phyloP scores from a whole-genome alignment of 345 rosid genomes.

The Sonneratia caseolaris region DNA sequence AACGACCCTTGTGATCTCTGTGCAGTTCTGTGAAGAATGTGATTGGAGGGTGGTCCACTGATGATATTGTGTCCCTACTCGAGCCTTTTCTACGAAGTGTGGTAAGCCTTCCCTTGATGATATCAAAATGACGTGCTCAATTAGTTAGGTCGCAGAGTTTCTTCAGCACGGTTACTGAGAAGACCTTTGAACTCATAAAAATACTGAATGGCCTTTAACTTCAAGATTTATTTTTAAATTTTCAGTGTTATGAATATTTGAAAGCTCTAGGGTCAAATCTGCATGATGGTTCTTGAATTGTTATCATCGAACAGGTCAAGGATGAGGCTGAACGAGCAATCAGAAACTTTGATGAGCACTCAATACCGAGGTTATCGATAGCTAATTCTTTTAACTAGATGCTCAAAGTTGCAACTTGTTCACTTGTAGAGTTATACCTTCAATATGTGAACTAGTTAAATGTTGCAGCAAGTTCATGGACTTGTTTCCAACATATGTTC shows the following conservation, averaged over 20 bases:
- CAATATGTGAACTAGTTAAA: not conserved
- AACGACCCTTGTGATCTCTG: not conserved
- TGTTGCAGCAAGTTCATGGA: not conserved
- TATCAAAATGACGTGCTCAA: not conserved
- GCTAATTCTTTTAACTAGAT: not conserved
- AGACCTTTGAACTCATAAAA: not conserved
- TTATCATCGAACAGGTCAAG: constrained; percentile 6
- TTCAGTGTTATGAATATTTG: not conserved
- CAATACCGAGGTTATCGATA: constrained; percentile 3
- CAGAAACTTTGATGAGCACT: not conserved
- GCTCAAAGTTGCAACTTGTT: not conserved
- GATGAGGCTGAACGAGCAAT: constrained; percentile 13
- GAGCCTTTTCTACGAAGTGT: constrained; percentile 23
- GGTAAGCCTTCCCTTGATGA: constrained; percentile 11
- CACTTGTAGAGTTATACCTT: not conserved
- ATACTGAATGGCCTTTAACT: not conserved
- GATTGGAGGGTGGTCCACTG: constrained; percentile 9
- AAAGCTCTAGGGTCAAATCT: not conserved
- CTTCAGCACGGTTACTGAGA: not conserved
- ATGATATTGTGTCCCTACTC: constrained; percentile 14
- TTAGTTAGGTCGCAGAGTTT: not conserved
- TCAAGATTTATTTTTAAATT: not conserved
- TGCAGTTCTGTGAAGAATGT: constrained; percentile 20
- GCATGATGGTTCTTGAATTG: not conserved
- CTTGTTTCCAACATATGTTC: not conserved